Conservation (phyloP, 805 yeast genomes). For the Yarrowia osloensis region DNA sequence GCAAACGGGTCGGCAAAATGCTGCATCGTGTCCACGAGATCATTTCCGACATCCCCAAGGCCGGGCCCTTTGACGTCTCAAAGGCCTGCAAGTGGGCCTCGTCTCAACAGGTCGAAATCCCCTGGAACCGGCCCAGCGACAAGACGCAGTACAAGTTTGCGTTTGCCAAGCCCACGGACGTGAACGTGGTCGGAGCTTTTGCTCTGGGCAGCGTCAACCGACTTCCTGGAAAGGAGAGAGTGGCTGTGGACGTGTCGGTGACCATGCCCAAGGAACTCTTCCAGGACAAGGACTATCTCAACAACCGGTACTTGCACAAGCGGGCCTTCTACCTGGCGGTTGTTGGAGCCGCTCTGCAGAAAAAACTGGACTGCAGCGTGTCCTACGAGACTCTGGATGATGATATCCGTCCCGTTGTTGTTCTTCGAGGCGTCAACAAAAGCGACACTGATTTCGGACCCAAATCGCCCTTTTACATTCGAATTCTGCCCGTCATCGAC, state of each 20-base stretch:
- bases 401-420: constrained; percentile 77
- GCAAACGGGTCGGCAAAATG: constrained; percentile 67
- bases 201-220: constrained; percentile 80
- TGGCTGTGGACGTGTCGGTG: constrained; percentile 74
- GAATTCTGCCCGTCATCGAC: constrained; percentile 73
- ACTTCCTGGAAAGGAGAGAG: constrained; percentile 53
- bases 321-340: constrained; percentile 84
- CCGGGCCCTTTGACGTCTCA: constrained; percentile 50
- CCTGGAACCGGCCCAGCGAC: constrained; percentile 77
- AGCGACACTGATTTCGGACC: constrained; percentile 35
- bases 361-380: constrained; percentile 49
- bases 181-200: constrained; percentile 84
- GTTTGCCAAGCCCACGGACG: constrained; percentile 67
- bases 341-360: constrained; percentile 64
- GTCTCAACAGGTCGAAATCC: constrained; percentile 57
- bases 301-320: constrained; percentile 87
- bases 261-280: constrained; percentile 75
- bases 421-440: constrained; percentile 42
- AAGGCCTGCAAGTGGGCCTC: constrained; percentile 56
- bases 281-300: constrained; percentile 84
- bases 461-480: constrained; percentile 69
- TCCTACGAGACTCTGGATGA: constrained; percentile 73
- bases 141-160: constrained; percentile 71
- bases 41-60: constrained; percentile 64
- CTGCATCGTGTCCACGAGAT: constrained; percentile 71